Evolutionary conservation across 805 yeast genomes (phyloP).

Genomic region (Komagataella phaffii): DNA sequence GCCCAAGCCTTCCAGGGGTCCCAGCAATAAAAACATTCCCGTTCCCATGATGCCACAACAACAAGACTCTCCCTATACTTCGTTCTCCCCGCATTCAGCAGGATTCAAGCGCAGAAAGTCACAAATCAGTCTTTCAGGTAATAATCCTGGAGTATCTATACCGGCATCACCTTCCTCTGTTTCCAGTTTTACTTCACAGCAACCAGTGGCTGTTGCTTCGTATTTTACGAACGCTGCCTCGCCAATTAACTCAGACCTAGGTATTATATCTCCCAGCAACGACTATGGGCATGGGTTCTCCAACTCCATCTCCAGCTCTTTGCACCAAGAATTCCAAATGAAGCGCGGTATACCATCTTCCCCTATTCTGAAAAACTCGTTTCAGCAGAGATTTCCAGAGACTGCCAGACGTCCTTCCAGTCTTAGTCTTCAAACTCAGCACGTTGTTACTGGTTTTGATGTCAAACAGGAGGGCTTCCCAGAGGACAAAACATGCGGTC

Average conservation of each 20-base stretch:
- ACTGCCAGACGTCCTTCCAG: background rate
- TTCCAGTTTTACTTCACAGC: background rate
- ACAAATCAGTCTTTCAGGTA: slow-evolving; percentile 6
- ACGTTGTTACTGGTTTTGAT: background rate
- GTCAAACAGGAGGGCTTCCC: background rate
- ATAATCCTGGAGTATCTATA: background rate
- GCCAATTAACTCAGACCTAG: background rate
- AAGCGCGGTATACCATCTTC: slow-evolving; percentile 6
- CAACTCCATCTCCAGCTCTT: slow-evolving; percentile 2
- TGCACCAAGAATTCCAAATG: slow-evolving; percentile 7
- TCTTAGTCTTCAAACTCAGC: background rate
- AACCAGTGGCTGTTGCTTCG: background rate
- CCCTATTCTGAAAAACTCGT: background rate
- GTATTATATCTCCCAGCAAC: background rate
- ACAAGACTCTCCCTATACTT: background rate
- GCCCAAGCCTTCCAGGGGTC: slow-evolving; percentile 14
- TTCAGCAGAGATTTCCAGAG: background rate
- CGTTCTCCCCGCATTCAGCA: background rate
- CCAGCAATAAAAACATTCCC: background rate
- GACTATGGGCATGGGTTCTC: background rate
- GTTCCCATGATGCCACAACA: background rate
- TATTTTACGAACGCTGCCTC: background rate
- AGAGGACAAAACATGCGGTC: background rate
- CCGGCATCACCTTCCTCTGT: background rate
- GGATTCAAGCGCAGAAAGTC: slow-evolving; percentile 19